Percentiles rank a stretch among this genome's conserved stretches.
Evolutionary conservation across 1,284 basidiomycete species (phyloP).

Genomic region (Ganoderma lingzhi): DNA sequence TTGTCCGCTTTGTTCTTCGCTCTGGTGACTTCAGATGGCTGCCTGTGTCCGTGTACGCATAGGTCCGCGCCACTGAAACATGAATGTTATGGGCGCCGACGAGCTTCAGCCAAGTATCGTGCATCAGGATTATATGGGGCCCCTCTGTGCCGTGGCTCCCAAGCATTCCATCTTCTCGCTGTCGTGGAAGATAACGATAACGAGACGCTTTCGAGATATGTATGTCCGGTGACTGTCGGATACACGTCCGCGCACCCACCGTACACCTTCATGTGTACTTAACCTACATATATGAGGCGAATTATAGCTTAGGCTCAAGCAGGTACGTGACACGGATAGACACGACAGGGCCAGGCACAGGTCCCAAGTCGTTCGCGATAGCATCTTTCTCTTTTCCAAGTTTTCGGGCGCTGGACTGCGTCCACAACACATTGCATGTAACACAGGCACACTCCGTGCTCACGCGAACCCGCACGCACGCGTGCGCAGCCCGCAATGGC

Average conservation of each 20-base stretch:
- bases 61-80: slow-evolving; percentile 3
- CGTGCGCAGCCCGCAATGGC: slow-evolving; percentile 1
- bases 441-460: slow-evolving; percentile 3
- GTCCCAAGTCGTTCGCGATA: background rate
- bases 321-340: background rate
- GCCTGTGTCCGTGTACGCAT: background rate
- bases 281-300: background rate
- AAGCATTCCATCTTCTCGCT: background rate
- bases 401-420: background rate
- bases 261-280: background rate
- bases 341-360: slow-evolving; percentile 8
- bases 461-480: background rate
- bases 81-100: background rate
- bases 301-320: background rate
- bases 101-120: background rate
- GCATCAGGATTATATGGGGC: background rate
- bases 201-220: background rate
- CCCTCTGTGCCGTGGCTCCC: background rate
- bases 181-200: background rate
- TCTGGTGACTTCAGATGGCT: slow-evolving; percentile 3
- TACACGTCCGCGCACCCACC: background rate
- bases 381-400: background rate
- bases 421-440: background rate
- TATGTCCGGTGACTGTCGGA: background rate
- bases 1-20: background rate